Base-by-base conservation (phyloP, 2,329 filamentous ascomycete species). In the Penicillium sp. region DNA sequence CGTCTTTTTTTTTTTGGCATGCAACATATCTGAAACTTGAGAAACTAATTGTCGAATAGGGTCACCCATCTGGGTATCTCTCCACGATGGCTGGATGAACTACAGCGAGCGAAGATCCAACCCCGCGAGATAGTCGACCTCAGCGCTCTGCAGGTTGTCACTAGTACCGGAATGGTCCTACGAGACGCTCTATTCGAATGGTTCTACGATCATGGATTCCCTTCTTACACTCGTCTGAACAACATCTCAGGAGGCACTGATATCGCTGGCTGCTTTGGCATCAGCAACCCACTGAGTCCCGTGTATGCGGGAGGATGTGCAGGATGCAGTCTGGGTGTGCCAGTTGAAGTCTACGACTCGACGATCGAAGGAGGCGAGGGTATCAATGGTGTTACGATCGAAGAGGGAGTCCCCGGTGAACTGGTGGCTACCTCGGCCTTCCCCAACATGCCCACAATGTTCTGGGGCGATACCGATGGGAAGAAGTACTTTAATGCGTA, bases 101-200 rank as follows among this genome's bases (percentile, higher is more conserved):
- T 95, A 17, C 85, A 88, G 63, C 90, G 88, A 67, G 83, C 84
- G 22, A 81, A 82, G 0, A 83, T 93, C 45, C 78, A 80, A 0
- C 91, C 91, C 0, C 83, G 85, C 12, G 79, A 88, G 1, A 78
- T 88, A 9, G 83, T 85, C 1, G 85, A 94, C 68, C 76, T 96
- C 35, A 86, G 84, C 8, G 77, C 75, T 6, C 80, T 96, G 28
- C 79, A 80, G 30, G 75, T 82, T 3, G 90, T 94, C 33, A 87
- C 84, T 0, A 89, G 86, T 56, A 96, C 92, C 0, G 92, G 92
- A 3, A 94, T 94, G 91, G 91, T 95, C 0, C 82, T 95, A 2
- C 87, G 90, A 0, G 87, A 93, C 53, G 85, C 89, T 42, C 80
- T 92, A 37, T 94, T 93, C 72, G 88, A 92, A 72, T 96, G 92